Evolutionary conservation across 192 early-diverging fungal species (phyloP), one percentile per base, ranked within the genome.

Genomic region (Spizellomyces sp.): DNA sequence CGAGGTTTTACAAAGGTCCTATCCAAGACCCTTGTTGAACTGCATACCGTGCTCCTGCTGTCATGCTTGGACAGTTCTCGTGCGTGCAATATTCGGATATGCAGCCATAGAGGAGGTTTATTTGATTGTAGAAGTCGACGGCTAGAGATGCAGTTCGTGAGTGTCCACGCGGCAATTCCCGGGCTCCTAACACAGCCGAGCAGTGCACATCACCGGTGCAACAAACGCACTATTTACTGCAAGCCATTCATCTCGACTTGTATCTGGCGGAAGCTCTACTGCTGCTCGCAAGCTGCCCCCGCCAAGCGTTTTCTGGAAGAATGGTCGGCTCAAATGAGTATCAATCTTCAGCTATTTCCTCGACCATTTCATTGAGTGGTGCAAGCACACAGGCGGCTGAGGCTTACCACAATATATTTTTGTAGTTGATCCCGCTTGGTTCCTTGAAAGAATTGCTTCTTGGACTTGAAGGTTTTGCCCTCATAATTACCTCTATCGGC

Each of bases 71-170:
- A 47, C 76, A 77, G 48, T 48, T 64, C 46, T 76, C 59, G 0
- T 9, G 41, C 5, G 74, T 75, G 63, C 76, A 77, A 46, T 69
- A 75, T 21, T 77, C 76, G 15, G 65, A 66, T 70, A 77, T 59
- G 74, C 71, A 75, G 8, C 76, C 68, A 46, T 75, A 70, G 9
- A 77, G 74, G 15, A 77, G 76, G 47, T 70, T 74, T 15, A 77
- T 77, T 56, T 77, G 76, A 62, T 77, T 77, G 60, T 75, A 77
- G 47, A 77, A 77, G 57, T 77, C 64, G 15, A 77, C 76, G 9
- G 72, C 76, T 77, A 36, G 21, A 43, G 12, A 15, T 4, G 48
- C 44, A 56, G 64, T 41, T n/a, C 44, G 42, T n/a, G 59, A 12
- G 10, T 22, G 59, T 36, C 15, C 15, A 44, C 12, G n/a, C 22